Conservation (phyloP, 345 rosid species). For the Rhizophora mangle region DNA sequence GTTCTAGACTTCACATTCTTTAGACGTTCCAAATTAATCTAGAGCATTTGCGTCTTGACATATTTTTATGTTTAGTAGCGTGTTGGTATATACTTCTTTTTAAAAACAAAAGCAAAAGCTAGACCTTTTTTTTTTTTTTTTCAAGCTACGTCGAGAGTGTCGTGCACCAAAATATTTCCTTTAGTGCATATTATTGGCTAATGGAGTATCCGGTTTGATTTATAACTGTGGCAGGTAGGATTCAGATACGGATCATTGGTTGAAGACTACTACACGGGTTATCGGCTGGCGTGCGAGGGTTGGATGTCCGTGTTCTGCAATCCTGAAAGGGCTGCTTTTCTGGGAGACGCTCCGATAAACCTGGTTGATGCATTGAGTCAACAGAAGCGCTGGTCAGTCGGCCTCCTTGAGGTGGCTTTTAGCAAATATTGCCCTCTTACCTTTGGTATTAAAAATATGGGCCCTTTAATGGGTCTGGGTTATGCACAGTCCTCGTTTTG, state of each 20-base stretch:
- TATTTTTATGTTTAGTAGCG: too few species aligned
- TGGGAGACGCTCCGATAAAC: slow-evolving; percentile 49
- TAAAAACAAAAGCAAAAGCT: too few species aligned
- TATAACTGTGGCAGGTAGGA: slow-evolving; percentile 42
- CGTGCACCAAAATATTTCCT: too few species aligned
- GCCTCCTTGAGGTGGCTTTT: slow-evolving; percentile 46
- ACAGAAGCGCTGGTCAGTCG: slow-evolving; percentile 64
- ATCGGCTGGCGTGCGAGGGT: slow-evolving; percentile 53
- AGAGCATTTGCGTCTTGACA: too few species aligned
- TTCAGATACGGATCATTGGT: slow-evolving; percentile 66
- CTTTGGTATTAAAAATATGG: slow-evolving; percentile 41
- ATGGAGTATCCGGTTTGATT: too few species aligned
- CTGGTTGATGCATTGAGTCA: slow-evolving; percentile 49
- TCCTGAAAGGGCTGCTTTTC: slow-evolving; percentile 58
- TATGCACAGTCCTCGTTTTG: slow-evolving; percentile 47
- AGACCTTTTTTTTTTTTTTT: too few species aligned
- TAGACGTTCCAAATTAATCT: too few species aligned
- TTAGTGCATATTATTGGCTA: too few species aligned
- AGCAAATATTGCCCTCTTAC: slow-evolving; percentile 42
- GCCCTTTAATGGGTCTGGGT: slow-evolving; percentile 34
- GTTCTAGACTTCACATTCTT: too few species aligned
- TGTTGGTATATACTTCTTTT: too few species aligned
- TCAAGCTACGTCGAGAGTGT: too few species aligned
- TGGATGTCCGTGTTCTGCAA: slow-evolving; percentile 60
- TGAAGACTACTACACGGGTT: slow-evolving; percentile 69